Evolutionary conservation across 2,329 filamentous ascomycete species (phyloP).

Genomic region (Dactylonectria macrodidyma): DNA sequence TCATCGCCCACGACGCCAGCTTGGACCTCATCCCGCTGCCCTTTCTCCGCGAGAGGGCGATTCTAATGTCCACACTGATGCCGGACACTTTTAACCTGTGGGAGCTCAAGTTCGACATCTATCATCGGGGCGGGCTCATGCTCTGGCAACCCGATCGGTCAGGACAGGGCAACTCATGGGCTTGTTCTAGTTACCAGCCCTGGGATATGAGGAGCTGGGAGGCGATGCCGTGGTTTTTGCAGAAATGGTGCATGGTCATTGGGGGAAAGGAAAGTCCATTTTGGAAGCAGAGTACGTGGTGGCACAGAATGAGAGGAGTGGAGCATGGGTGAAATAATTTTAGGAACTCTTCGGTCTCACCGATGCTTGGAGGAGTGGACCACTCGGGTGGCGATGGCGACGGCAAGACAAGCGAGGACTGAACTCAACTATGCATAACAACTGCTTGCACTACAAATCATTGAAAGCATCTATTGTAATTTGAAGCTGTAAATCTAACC

Average conservation of each 20-base stretch:
- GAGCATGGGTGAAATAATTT: neutral
- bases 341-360: neutral
- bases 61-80: constrained; percentile 43
- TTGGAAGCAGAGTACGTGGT: constrained; percentile 42
- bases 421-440: too few relatives aligned
- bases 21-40: constrained; percentile 48
- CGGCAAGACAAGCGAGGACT: too few relatives aligned
- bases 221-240: constrained; percentile 48
- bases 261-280: constrained; percentile 39
- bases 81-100: constrained; percentile 39
- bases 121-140: constrained; percentile 37
- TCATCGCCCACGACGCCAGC: constrained; percentile 46
- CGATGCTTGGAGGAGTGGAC: too few relatives aligned
- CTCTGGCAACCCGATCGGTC: constrained; percentile 32
- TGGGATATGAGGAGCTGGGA: constrained; percentile 50
- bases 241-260: constrained; percentile 44
- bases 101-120: constrained; percentile 49
- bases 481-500: too few relatives aligned
- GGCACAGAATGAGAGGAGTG: constrained; percentile 34
- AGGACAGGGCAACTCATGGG: neutral
- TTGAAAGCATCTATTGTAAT: too few relatives aligned
- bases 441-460: too few relatives aligned
- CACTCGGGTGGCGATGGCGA: too few relatives aligned
- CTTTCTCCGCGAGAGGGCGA: constrained; percentile 44
- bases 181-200: constrained; percentile 34